Evolutionary conservation across 2,329 filamentous ascomycete species (phyloP).

Genomic region (Sporothrix sp.): DNA sequence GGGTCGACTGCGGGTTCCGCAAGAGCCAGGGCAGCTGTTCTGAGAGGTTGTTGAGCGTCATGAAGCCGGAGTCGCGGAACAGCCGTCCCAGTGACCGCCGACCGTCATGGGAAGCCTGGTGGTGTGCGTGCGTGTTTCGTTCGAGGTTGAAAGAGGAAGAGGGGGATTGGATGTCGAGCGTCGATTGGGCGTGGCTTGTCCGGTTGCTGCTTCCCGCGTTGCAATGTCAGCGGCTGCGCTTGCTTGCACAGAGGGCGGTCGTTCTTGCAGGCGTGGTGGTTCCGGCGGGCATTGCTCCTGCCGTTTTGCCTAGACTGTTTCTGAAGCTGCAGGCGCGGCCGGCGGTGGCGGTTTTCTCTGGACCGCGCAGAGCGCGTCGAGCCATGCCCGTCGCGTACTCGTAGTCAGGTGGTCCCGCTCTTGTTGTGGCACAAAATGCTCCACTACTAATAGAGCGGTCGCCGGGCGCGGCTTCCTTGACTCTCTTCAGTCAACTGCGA

Average conservation of each 20-base stretch:
- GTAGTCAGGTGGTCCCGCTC: conserved; percentile 11
- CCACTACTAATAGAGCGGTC: background rate
- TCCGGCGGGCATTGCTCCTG: conserved; percentile 2
- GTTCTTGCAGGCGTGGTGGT: too few relatives aligned
- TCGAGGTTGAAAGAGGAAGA: background rate
- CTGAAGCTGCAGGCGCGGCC: background rate
- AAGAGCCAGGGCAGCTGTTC: conserved; percentile 50
- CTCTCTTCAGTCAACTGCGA: too few relatives aligned
- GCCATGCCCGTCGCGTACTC: conserved; percentile 10
- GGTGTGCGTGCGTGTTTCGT: background rate
- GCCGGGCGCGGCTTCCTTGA: too few relatives aligned
- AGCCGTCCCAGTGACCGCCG: conserved; percentile 22
- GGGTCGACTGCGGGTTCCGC: conserved; percentile 33
- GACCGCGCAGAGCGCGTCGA: conserved; percentile 16
- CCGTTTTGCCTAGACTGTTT: background rate
- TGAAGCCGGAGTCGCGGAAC: conserved; percentile 37
- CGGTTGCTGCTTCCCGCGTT: background rate
- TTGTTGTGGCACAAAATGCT: conserved; percentile 1
- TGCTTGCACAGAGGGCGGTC: background rate
- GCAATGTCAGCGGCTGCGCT: background rate
- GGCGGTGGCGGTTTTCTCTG: conserved; percentile 16
- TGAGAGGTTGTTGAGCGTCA: conserved; percentile 53
- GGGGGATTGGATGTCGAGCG: conserved; percentile 7
- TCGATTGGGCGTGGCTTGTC: background rate
- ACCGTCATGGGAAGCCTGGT: conserved; percentile 17